A percentile compares a stretch with the other conserved stretches of the same genome.
These are phyloP conservation scores for Torrubiella hemipterigena DNA, from an alignment of 2,329 filamentous ascomycete genomes.

Conservation along the genomic window DNA sequence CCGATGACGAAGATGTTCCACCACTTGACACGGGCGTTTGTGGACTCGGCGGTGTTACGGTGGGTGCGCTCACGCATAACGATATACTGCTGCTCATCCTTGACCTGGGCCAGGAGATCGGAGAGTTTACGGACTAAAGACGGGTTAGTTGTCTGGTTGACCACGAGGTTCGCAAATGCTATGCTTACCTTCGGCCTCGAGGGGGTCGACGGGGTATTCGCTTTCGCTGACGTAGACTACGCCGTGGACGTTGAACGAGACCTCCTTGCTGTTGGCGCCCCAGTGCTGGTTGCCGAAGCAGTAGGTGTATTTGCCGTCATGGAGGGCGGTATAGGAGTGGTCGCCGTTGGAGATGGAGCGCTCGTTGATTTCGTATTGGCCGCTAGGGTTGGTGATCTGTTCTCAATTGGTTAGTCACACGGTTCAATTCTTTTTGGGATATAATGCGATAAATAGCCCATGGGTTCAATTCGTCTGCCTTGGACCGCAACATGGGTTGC, in stretches of 20 bases:
- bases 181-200: conserved; percentile 72
- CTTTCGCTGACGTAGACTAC: conserved; percentile 92
- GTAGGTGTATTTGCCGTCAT: conserved; percentile 86
- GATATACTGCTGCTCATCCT: conserved; percentile 97
- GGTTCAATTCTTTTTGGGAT: conserved; percentile 3
- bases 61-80: conserved; percentile 90
- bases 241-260: conserved; percentile 98
- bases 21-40: conserved; percentile 96
- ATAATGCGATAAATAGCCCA: not conserved
- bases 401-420: conserved; percentile 8
- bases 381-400: conserved; percentile 67
- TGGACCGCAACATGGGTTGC: too few species aligned
- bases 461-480: conserved; percentile 1
- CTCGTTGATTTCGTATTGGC: conserved; percentile 67
- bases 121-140: conserved; percentile 64
- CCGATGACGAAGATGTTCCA: conserved; percentile 96
- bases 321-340: conserved; percentile 74
- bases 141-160: conserved; percentile 6
- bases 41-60: conserved; percentile 97
- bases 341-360: conserved; percentile 79
- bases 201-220: conserved; percentile 72
- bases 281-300: conserved; percentile 99
- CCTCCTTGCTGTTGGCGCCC: conserved; percentile 92
- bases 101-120: conserved; percentile 80
- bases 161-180: conserved; percentile 1